phyloP scores from a whole-genome alignment of 1,284 basidiomycete genomes.

The Trichosporon sp. region DNA sequence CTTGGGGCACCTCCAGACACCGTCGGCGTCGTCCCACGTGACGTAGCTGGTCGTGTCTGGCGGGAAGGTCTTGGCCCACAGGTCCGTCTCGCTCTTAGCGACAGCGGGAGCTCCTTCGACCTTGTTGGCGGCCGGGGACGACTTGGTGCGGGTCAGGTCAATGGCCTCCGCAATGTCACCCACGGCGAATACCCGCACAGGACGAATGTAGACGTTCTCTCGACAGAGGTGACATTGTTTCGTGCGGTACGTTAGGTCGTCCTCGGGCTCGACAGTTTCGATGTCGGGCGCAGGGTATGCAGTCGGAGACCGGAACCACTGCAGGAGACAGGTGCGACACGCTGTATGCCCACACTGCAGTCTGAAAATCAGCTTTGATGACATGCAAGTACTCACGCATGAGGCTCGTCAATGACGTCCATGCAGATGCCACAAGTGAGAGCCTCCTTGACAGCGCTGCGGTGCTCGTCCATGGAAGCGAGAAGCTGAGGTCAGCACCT shows the following conservation, averaged over 20 bases:
- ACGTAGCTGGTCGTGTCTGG: conserved; percentile 37
- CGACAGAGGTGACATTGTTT: conserved; percentile 55
- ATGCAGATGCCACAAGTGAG: conserved; percentile 51
- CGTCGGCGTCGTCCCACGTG: conserved; percentile 40
- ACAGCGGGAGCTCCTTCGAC: neutral
- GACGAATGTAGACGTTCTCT: conserved; percentile 44
- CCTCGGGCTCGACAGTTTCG: conserved; percentile 30
- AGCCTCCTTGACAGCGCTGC: conserved; percentile 43
- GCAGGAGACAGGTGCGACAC: conserved; percentile 47
- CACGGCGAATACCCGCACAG: conserved; percentile 47
- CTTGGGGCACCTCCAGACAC: conserved; percentile 42
- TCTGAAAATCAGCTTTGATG: conserved; percentile 34
- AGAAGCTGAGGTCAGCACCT: conserved; percentile 25
- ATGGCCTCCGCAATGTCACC: conserved; percentile 45
- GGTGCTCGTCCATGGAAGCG: conserved; percentile 35
- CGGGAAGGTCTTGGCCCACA: conserved; percentile 45
- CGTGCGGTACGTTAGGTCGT: conserved; percentile 44
- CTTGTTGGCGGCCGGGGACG: conserved; percentile 26
- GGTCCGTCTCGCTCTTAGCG: conserved; percentile 31
- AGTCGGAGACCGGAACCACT: conserved; percentile 51
- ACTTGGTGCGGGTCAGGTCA: conserved; percentile 33
- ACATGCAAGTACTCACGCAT: conserved; percentile 45
- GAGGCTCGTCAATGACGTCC: conserved; percentile 49
- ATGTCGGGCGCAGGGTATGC: conserved; percentile 40
- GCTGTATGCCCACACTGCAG: conserved; percentile 54